Evolutionary conservation across 495 filamentous ascomycete species (phyloP).

Genomic region (Ascobolus immersus): DNA sequence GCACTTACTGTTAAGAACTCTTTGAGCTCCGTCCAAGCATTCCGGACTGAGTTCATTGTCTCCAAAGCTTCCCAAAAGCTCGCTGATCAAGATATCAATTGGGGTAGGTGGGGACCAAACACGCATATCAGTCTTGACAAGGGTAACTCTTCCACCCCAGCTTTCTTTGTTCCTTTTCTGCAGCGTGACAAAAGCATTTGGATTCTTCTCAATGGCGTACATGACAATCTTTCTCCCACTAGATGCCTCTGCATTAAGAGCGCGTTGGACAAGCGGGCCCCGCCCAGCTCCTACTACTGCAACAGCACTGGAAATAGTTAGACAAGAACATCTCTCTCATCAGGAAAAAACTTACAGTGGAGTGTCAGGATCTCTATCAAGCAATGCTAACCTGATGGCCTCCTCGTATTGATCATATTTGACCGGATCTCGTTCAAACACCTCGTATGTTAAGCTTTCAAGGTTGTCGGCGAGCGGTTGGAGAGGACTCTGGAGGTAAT

Average conservation of each 20-base stretch:
- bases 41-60: conserved; percentile 82
- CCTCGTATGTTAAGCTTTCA: conserved; percentile 91
- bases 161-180: conserved; percentile 53
- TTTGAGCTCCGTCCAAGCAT: conserved; percentile 71
- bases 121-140: conserved; percentile 94
- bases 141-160: conserved; percentile 50
- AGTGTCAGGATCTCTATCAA: conserved; percentile 36
- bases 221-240: conserved; percentile 55
- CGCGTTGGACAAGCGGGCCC: conserved; percentile 70
- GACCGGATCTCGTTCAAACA: conserved; percentile 93
- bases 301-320: conserved; percentile 26
- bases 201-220: conserved; percentile 95
- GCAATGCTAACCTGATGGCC: conserved; percentile 55
- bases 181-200: conserved; percentile 81
- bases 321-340: neutral
- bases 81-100: conserved; percentile 81
- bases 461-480: conserved; percentile 91
- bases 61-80: conserved; percentile 76
- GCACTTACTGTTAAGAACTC: conserved; percentile 34
- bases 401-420: conserved; percentile 92
- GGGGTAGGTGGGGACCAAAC: conserved; percentile 65
- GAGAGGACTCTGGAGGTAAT: conserved; percentile 81
- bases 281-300: conserved; percentile 83
- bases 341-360: conserved; percentile 9
- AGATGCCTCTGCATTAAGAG: conserved; percentile 47